These are phyloP conservation scores for Pseudogymnoascus destructans DNA, from an alignment of 2,329 filamentous ascomycete species.

Conservation along the genomic window DNA sequence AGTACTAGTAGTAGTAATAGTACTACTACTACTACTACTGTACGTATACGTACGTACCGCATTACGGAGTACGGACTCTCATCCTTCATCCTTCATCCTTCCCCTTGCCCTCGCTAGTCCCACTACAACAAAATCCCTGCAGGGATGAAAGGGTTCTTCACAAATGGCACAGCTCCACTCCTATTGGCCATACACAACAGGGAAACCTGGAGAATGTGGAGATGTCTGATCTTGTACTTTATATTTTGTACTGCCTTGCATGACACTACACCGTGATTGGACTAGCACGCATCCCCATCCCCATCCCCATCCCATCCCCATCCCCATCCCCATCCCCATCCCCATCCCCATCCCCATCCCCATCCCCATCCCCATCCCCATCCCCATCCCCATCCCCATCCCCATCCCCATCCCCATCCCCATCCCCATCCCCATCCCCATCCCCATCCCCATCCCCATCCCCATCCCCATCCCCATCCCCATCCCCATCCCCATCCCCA, in stretches of 20 bases:
- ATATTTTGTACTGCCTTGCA: slow-evolving; percentile 1
- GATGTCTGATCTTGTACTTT: neutral
- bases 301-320: too few relatives aligned
- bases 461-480: too few relatives aligned
- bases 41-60: neutral
- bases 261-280: neutral
- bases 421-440: too few relatives aligned
- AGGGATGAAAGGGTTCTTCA: slow-evolving; percentile 4
- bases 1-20: too few relatives aligned
- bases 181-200: neutral
- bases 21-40: neutral
- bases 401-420: too few relatives aligned
- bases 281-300: too few relatives aligned
- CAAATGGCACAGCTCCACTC: neutral
- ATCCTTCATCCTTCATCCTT: neutral
- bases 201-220: slow-evolving; percentile 6
- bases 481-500: too few relatives aligned
- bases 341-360: neutral
- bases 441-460: too few relatives aligned
- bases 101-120: neutral
- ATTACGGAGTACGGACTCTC: neutral
- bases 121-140: neutral
- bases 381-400: too few relatives aligned
- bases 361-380: too few relatives aligned
- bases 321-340: too few relatives aligned